A percentile compares a stretch with the other conserved stretches of the same genome.
Evolutionary conservation across 805 yeast species (phyloP).

Genomic region (Candida ovalis): DNA sequence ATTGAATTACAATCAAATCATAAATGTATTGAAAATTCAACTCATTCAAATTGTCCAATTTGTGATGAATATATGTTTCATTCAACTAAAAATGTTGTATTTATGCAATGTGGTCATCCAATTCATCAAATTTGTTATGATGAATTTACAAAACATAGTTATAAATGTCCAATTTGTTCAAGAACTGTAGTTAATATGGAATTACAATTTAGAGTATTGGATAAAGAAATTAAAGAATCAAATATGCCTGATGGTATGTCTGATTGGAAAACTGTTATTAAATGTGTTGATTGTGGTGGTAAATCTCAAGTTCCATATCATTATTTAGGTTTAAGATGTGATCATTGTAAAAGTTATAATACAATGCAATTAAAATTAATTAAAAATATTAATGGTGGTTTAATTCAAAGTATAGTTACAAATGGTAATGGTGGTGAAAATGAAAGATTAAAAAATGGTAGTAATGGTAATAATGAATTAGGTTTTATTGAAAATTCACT

Average conservation of each 20-base stretch:
- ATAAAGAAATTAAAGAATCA: conserved; percentile 73
- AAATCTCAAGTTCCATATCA: conserved; percentile 74
- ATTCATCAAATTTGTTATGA: conserved; percentile 84
- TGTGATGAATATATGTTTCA: conserved; percentile 90
- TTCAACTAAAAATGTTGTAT: conserved; percentile 75
- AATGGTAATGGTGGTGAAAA: not conserved
- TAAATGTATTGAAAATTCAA: conserved; percentile 79
- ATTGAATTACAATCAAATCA: conserved; percentile 75
- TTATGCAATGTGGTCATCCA: conserved; percentile 93
- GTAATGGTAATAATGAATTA: no score
- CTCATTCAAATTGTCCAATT: conserved; percentile 89
- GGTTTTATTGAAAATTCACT: conserved; percentile 25
- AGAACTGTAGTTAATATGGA: conserved; percentile 84
- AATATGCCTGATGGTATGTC: conserved; percentile 78
- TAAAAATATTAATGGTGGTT: conserved; percentile 49
- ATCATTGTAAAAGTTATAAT: conserved; percentile 82
- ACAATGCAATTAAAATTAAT: conserved; percentile 69
- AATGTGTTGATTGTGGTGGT: conserved; percentile 86
- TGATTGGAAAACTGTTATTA: conserved; percentile 68
- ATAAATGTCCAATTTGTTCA: conserved; percentile 89
- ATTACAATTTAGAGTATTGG: conserved; percentile 80
- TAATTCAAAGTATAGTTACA: conserved; percentile 5
- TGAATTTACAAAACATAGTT: conserved; percentile 75
- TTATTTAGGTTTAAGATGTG: conserved; percentile 82
- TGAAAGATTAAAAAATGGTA: not conserved